Percentiles rank a stretch among this genome's conserved stretches.
Conservation (phyloP, 2,329 filamentous ascomycete genomes). For the Pseudogymnoascus verrucosus region DNA sequence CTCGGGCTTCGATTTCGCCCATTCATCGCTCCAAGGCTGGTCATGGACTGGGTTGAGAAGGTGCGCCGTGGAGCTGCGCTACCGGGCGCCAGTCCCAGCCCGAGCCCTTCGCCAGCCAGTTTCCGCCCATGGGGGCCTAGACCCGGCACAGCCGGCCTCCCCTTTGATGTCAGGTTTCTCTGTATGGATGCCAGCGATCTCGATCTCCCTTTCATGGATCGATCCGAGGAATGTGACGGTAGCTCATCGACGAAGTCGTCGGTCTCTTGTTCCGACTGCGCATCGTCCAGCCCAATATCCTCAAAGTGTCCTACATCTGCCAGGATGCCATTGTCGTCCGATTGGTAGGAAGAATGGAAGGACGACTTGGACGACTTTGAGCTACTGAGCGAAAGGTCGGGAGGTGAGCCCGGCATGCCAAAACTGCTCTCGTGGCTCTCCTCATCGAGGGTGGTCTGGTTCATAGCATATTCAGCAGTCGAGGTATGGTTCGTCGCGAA, state of each 20-base stretch:
- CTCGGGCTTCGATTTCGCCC: constrained; percentile 26
- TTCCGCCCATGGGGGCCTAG: constrained; percentile 22
- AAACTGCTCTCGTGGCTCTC: constrained; percentile 26
- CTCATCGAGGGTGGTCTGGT: constrained; percentile 11
- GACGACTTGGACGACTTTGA: constrained; percentile 91
- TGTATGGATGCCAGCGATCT: constrained; percentile 13
- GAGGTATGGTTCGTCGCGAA: not conserved
- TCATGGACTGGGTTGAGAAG: constrained; percentile 1
- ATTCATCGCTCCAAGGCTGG: constrained; percentile 9
- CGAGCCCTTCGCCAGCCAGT: constrained; percentile 17
- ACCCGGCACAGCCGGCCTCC: constrained; percentile 19
- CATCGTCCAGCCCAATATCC: constrained; percentile 79
- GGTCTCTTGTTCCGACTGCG: constrained; percentile 22
- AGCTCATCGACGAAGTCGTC: constrained; percentile 19
- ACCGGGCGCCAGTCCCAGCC: constrained; percentile 23
- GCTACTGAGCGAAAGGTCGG: constrained; percentile 57
- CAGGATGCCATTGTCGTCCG: constrained; percentile 62
- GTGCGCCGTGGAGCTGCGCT: not conserved
- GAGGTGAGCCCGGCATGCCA: constrained; percentile 55
- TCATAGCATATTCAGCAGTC: constrained; percentile 7
- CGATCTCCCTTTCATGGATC: not conserved
- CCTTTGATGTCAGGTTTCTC: constrained; percentile 25
- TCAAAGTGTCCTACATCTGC: constrained; percentile 80
- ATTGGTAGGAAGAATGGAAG: constrained; percentile 67
- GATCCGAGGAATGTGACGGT: not conserved